Evolutionary conservation across 148 eudicot species (phyloP).

Genomic region (Rhododendron griersonianum): DNA sequence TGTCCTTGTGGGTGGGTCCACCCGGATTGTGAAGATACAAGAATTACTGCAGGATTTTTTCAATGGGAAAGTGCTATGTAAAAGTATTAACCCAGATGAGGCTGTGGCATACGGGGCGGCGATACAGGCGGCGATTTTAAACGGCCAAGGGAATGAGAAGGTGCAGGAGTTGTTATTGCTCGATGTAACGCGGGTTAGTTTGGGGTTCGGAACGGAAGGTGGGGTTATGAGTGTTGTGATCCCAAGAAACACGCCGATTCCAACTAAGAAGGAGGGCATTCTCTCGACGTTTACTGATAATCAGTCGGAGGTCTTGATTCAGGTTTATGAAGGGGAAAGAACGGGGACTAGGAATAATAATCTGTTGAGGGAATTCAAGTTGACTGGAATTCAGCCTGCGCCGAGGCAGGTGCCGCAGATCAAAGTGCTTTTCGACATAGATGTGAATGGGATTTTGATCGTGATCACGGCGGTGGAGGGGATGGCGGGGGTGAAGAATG

Average conservation of each 20-base stretch:
- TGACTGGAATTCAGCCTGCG: too few species aligned
- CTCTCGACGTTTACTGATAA: neutral
- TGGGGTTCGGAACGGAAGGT: neutral
- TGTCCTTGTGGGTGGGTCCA: neutral
- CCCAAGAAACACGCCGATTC: neutral
- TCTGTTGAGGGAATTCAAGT: too few species aligned
- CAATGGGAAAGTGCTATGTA: slow-evolving; percentile 4
- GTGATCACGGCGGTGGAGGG: too few species aligned
- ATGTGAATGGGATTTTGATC: too few species aligned
- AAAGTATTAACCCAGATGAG: neutral
- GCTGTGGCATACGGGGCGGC: neutral
- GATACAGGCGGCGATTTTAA: neutral
- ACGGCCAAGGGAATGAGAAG: neutral
- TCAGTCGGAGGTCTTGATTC: neutral
- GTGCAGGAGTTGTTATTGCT: neutral
- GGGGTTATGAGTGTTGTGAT: neutral
- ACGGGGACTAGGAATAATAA: too few species aligned
- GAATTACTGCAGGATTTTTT: neutral
- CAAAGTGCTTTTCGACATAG: too few species aligned
- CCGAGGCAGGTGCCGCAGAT: too few species aligned
- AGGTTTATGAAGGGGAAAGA: too few species aligned
- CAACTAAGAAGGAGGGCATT: neutral
- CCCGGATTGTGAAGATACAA: neutral
- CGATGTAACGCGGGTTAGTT: neutral
- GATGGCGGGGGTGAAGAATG: too few species aligned